Evolutionary conservation across 805 yeast species (phyloP), one percentile per base, ranked within the genome.

Genomic region (Yarrowia alimentaria): DNA sequence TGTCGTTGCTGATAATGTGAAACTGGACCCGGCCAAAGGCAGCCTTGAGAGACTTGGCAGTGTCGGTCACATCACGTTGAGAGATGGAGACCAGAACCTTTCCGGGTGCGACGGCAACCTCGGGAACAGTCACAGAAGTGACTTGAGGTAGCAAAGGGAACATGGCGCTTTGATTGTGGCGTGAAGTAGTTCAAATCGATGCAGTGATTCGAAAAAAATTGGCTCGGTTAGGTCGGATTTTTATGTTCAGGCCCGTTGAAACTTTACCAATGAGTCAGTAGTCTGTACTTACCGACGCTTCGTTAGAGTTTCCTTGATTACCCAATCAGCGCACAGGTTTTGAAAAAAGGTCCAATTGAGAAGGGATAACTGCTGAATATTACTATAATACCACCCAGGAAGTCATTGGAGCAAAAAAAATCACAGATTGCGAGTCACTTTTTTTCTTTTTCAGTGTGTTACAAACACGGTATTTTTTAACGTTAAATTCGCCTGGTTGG

Each of bases 21-120:
- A 55, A 52, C 21, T 37, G 30, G 31, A 48, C 20, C 25, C 28
- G 35, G 21, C 54, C 54, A 33, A 47, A 52, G 11, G 33, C 22
- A 21, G 18, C 16, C 18, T 52, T 54, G 17, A 54, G 30, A 5
- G 16, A 30, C 9, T 16, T 3, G 3, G 43, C 43, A 12, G 28
- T 28, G 8, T 30, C 29, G 13, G 17, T 16, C 14, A 47, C 55
- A 5, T 40, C 47, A 18, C 17, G 2, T n/a, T 43, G 50, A 2
- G 26, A 6, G 22, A 43, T 21, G 11, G 50, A 30, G 7, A 43
- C 37, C 2, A 43, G 37, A 13, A 30, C 37, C n/a, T 43, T 43
- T 10, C 50, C 50, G 13, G 37, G 37, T 2, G 50, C 50, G 2
- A 30, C 37, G 6, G 37, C 37, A 18, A 24, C 50, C 5, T 21